Evolutionary conservation across 352 stramenopile species (phyloP), one percentile per base, ranked within the genome.

Genomic region (Phytophthora idaei): DNA sequence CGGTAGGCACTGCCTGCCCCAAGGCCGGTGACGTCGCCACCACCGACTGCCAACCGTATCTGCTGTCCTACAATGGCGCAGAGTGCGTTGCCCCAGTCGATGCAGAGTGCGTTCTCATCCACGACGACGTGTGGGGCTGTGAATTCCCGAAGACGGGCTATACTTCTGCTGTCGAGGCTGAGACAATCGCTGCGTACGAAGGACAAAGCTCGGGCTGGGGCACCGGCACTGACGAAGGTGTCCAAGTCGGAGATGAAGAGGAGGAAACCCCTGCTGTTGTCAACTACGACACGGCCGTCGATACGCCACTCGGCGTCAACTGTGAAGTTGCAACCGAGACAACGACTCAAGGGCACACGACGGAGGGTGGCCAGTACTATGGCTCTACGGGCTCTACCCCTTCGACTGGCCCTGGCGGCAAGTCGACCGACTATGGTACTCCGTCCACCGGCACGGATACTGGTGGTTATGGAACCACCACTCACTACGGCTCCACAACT

Each of bases 81-180:
- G 21, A 25, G 9, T 64, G 57, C 17, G 47, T 64, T 36, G 57
- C 57, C 31, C 57, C 46, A 21, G 46, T 50, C 8, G 47, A 57
- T 36, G 57, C 57, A 3, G 21, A 64, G 15, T 64, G 57, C 29
- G 27, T 64, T 31, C 4, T 53, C 3, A 28, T 42, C 8, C 5
- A 2, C 12, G 34, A 50, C 52, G n/a, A 21, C 5, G 44, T 42
- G 37, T 64, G 57, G 57, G n/a, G 34, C 3, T 63, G 56, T 17
- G 56, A 25, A 9, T 63, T 63, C 34, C 34, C 55, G 1, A 57
- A 60, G 21, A 57, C 36, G 17, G 53, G 60, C 1, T 61, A 72
- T 31, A 39, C 42, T 63, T 62, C 57, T 17, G 32, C 56, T 31
- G 49, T 34, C 39, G 44, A 66, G 14, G 29, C 50, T 10, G 58